Base-by-base conservation (phyloP, 176 grass and related monocot species). In the Rhynchospora tenuis region DNA sequence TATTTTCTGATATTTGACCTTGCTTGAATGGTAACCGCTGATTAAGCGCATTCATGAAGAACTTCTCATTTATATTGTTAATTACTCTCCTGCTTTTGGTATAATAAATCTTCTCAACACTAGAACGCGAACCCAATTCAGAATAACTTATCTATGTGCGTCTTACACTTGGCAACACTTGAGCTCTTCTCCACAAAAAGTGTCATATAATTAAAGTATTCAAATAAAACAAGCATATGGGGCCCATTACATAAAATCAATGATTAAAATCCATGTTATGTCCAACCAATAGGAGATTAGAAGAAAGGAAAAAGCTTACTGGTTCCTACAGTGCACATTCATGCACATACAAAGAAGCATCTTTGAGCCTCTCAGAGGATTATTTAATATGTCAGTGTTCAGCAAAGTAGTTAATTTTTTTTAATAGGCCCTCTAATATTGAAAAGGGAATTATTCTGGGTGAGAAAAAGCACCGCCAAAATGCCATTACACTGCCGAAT, bases 211-310 rank as follows among this genome's bases (percentile, higher is more conserved):
- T 51, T 28, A 7, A 69, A 16, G 19, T 47, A 74, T 6, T 45
- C 71, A 74, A 15, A 13, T 77, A 66, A 82, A 60, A 82, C 22
- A 48, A 82, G 42, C 61, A 28, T 50, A 68, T 67, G 59, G 80
- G 80, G 4, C 45, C 80, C 59, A 50, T 50, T 54, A 65, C 22
- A 81, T 59, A 80, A 28, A 81, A 81, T 82, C 61, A 82, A 82
- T 82, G 44, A 82, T 82, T 82, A 82, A 82, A 82, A 65, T 38
- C 44, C 61, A 82, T 82, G 61, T 82, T 80, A 82, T 54, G 44
- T 65, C 59, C 44, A 52, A 27, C 80, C 61, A 82, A 82, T 82
- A 54, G 7, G 61, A 68, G 62, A 82, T 68, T 65, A 82, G 77
- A 80, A 80, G 9, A 48, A 48, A 82, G 62, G 24, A 64, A 48